phyloP scores from a whole-genome alignment of 106 monocot species.

The Allium cepa region DNA sequence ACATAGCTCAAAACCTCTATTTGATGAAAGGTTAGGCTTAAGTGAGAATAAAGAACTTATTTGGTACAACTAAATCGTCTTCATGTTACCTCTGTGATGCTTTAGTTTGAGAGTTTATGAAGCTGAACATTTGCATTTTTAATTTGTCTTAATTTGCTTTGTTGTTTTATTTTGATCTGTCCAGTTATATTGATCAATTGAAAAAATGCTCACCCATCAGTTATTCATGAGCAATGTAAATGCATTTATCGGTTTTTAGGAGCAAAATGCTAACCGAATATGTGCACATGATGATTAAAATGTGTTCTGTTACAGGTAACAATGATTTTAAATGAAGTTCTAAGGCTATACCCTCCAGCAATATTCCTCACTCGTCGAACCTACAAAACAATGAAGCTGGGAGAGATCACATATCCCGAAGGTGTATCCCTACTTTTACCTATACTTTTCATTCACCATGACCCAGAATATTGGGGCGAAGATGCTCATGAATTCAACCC shows the following conservation, averaged over 20 bases:
- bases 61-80: too few species aligned
- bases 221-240: too few species aligned
- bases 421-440: constrained; percentile 1
- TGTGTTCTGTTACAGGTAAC: constrained; percentile 11
- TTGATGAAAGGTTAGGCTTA: too few species aligned
- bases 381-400: constrained; percentile 11
- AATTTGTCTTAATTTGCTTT: neutral
- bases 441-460: constrained; percentile 8
- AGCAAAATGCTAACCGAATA: too few species aligned
- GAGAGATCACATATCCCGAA: constrained; percentile 2
- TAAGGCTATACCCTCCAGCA: constrained; percentile 7
- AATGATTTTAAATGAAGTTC: constrained; percentile 21
- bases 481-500: constrained; percentile 29
- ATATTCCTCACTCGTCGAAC: neutral
- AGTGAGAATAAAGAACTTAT: too few species aligned
- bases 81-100: too few species aligned
- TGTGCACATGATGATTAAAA: neutral
- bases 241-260: neutral
- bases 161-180: too few species aligned
- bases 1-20: too few species aligned
- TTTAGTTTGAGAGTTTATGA: too few species aligned
- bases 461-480: constrained; percentile 13
- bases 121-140: too few species aligned
- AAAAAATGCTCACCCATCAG: too few species aligned
- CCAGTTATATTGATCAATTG: too few species aligned